Percentiles rank a stretch among this genome's conserved stretches.
phyloP scores from a whole-genome alignment of 148 eudicot species.

The Chenopodium formosanum region DNA sequence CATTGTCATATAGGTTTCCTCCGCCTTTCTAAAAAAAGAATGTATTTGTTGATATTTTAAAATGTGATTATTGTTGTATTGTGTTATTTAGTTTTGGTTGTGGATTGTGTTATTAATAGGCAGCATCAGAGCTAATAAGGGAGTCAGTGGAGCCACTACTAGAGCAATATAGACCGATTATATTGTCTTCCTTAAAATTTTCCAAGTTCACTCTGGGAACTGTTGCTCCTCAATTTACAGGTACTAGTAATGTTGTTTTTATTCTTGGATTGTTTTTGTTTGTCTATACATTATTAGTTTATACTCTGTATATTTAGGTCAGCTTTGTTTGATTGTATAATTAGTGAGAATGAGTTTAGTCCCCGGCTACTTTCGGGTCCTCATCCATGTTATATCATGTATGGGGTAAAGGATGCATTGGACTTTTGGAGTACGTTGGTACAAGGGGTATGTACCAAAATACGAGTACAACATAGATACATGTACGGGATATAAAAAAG shows the following conservation, averaged over 20 bases:
- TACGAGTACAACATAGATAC: neutral
- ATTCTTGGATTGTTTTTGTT: neutral
- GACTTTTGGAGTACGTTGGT: neutral
- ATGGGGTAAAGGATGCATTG: neutral
- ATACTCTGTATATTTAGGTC: neutral
- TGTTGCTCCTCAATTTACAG: constrained; percentile 97
- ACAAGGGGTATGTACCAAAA: neutral
- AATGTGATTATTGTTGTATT: neutral
- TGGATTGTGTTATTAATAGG: constrained; percentile 39
- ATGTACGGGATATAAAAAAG: neutral
- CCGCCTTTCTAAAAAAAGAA: no score
- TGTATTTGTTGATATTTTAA: no score
- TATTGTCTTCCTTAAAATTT: constrained; percentile 79
- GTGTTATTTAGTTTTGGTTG: neutral
- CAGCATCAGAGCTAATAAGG: constrained; percentile 94
- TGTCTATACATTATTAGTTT: neutral
- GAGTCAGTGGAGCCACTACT: constrained; percentile 82
- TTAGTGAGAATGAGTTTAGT: neutral
- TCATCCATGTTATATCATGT: neutral
- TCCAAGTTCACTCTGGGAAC: constrained; percentile 92
- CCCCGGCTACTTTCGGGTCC: neutral
- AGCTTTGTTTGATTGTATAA: neutral
- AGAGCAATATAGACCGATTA: constrained; percentile 80
- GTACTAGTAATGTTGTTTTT: constrained; percentile 22
- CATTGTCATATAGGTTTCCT: no score